Evolutionary conservation across 139 green algal species (phyloP).

Genomic region (Chlamydomonas sp.): DNA sequence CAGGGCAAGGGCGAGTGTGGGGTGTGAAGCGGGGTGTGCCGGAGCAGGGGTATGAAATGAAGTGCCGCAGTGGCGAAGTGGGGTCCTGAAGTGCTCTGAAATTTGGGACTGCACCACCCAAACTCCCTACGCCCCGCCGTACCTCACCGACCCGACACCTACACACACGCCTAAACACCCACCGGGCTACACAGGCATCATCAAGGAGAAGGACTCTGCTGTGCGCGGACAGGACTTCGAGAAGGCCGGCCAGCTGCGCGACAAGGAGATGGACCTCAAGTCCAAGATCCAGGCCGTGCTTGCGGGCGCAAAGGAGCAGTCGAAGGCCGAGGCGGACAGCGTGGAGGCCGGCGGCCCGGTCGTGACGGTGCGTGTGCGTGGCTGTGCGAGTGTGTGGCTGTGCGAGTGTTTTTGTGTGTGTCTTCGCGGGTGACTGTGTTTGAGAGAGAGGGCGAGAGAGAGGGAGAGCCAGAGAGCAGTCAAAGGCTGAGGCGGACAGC

Average conservation of each 20-base stretch:
- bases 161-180: no score
- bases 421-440: no score
- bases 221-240: slow-evolving; percentile 91
- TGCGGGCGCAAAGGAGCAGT: slow-evolving; percentile 16
- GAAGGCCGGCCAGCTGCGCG: slow-evolving; percentile 89
- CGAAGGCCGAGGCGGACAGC: slow-evolving; percentile 45
- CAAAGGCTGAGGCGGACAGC: slow-evolving; percentile 61
- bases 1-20: no score
- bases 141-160: background rate
- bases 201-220: slow-evolving; percentile 98
- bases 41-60: no score
- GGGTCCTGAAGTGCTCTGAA: background rate
- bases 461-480: slow-evolving; percentile 57
- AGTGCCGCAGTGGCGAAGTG: background rate
- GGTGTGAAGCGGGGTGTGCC: no score
- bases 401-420: no score
- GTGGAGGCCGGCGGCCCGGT: slow-evolving; percentile 55
- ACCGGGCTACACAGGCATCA: slow-evolving; percentile 70
- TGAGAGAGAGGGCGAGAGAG: no score
- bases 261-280: slow-evolving; percentile 97
- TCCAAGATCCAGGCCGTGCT: slow-evolving; percentile 81
- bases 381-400: no score
- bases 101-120: background rate
- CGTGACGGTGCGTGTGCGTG: no score
- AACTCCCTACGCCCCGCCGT: no score